These are phyloP conservation scores for Amyloporia xantha DNA, from an alignment of 768 basidiomycete genomes.

Conservation along the genomic window DNA sequence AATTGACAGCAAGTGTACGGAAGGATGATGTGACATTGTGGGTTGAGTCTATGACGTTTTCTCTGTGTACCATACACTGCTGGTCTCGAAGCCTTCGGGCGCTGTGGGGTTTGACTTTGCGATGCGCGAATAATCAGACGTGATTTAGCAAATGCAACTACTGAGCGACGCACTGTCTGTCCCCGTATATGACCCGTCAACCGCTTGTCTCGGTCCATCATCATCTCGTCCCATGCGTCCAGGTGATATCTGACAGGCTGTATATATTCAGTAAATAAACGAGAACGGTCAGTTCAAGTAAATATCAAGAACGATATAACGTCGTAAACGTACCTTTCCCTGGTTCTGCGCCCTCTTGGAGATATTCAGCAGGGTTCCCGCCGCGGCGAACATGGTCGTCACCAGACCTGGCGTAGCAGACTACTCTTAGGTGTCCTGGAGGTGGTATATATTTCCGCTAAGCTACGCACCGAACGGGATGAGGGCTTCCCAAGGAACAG, in stretches of 20 bases:
- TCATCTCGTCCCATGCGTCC: slow-evolving; percentile 91
- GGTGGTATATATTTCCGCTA: not conserved
- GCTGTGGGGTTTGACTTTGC: slow-evolving; percentile 59
- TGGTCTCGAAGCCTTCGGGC: slow-evolving; percentile 65
- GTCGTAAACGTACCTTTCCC: slow-evolving; percentile 68
- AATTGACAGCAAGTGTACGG: not conserved
- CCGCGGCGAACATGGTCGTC: slow-evolving; percentile 83
- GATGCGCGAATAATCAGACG: not conserved
- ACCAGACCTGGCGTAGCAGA: slow-evolving; percentile 70
- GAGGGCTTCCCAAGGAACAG: slow-evolving; percentile 95
- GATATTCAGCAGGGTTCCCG: slow-evolving; percentile 79
- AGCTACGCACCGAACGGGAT: slow-evolving; percentile 77
- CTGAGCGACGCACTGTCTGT: slow-evolving; percentile 59
- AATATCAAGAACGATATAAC: not conserved
- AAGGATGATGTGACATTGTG: not conserved
- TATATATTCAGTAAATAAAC: not conserved
- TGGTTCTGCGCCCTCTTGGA: slow-evolving; percentile 80
- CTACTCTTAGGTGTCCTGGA: no score
- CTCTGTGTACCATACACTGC: slow-evolving; percentile 69
- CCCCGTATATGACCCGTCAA: slow-evolving; percentile 84
- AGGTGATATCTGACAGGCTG: slow-evolving; percentile 57
- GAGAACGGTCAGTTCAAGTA: not conserved
- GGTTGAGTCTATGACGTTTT: slow-evolving; percentile 24
- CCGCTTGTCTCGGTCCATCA: slow-evolving; percentile 88
- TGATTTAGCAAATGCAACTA: not conserved